phyloP scores from a whole-genome alignment of 1,284 basidiomycete species.

The Malassezia slooffiae region DNA sequence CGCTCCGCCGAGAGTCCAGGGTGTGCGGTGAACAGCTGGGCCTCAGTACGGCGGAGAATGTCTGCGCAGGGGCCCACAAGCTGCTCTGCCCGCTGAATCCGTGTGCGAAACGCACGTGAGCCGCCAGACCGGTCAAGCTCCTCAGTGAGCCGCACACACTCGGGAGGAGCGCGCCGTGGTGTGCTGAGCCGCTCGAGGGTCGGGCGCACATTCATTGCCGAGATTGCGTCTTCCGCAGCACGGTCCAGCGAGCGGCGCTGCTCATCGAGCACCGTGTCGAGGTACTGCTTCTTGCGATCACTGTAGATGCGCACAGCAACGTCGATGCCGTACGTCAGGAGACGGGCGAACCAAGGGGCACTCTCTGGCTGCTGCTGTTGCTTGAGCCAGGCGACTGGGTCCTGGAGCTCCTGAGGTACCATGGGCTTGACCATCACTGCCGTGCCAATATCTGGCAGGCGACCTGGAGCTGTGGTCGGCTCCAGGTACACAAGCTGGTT shows the following conservation, averaged over 20 bases:
- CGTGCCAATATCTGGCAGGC: slow-evolving; percentile 59
- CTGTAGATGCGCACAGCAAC: slow-evolving; percentile 82
- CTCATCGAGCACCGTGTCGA: slow-evolving; percentile 60
- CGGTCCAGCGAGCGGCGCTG: slow-evolving; percentile 60
- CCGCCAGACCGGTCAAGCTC: too few relatives aligned
- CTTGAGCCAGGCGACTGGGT: slow-evolving; percentile 34
- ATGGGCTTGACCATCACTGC: slow-evolving; percentile 61
- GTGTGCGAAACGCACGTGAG: too few relatives aligned
- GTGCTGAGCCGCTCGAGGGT: slow-evolving; percentile 77
- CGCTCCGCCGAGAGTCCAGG: slow-evolving; percentile 48
- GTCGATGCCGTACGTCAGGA: slow-evolving; percentile 78
- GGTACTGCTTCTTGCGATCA: slow-evolving; percentile 63
- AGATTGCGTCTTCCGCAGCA: slow-evolving; percentile 55
- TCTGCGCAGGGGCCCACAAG: slow-evolving; percentile 58
- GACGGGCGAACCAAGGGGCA: slow-evolving; percentile 58
- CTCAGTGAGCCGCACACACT: too few relatives aligned
- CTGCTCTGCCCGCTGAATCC: slow-evolving; percentile 61
- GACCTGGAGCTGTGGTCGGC: slow-evolving; percentile 63
- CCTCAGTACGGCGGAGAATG: slow-evolving; percentile 57
- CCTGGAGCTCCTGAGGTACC: slow-evolving; percentile 54
- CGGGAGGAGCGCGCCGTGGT: too few relatives aligned
- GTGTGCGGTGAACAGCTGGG: slow-evolving; percentile 50
- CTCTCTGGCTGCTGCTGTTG: slow-evolving; percentile 48
- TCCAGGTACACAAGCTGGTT: slow-evolving; percentile 95
- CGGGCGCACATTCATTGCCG: slow-evolving; percentile 67